Evolutionary conservation across 2,329 filamentous ascomycete genomes (phyloP).

Genomic region (Venturia asperata): DNA sequence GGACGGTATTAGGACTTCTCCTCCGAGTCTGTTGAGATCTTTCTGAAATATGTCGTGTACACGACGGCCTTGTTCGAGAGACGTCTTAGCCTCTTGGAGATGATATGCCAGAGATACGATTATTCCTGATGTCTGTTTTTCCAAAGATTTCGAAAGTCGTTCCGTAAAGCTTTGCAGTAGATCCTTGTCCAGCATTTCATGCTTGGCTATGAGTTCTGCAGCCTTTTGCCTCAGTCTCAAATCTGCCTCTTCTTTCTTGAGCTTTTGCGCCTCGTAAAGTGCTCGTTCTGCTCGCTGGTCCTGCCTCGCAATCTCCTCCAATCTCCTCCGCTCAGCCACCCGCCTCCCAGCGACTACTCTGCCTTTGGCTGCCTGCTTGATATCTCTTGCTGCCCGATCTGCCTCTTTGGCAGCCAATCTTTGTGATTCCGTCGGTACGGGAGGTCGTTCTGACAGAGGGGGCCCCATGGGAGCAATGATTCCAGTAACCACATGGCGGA

Average conservation of each 20-base stretch:
- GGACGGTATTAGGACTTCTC: not conserved
- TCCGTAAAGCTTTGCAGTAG: not conserved
- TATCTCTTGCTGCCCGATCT: constrained; percentile 52
- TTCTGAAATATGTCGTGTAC: not conserved
- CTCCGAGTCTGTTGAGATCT: not conserved
- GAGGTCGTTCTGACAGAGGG: constrained; percentile 56
- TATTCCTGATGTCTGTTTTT: not conserved
- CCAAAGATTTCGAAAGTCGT: not conserved
- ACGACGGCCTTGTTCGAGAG: not conserved
- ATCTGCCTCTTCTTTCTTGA: not conserved
- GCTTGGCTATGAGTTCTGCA: not conserved
- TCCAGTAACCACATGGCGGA: constrained; percentile 65
- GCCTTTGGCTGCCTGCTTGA: constrained; percentile 40
- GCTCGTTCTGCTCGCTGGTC: not conserved
- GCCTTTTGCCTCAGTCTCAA: not conserved
- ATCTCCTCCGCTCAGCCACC: constrained; percentile 13
- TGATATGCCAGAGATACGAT: not conserved
- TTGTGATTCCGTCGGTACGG: constrained; percentile 59
- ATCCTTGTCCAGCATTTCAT: constrained; percentile 3
- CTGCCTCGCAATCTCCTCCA: constrained; percentile 6
- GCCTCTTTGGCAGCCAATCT: constrained; percentile 48
- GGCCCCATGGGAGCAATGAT: constrained; percentile 66
- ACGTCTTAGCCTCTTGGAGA: not conserved
- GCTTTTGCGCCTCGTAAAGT: not conserved
- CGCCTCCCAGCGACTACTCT: constrained; percentile 24